phyloP scores from a whole-genome alignment of 371 early-diverging fungal species.

The Rhizopus delemar region DNA sequence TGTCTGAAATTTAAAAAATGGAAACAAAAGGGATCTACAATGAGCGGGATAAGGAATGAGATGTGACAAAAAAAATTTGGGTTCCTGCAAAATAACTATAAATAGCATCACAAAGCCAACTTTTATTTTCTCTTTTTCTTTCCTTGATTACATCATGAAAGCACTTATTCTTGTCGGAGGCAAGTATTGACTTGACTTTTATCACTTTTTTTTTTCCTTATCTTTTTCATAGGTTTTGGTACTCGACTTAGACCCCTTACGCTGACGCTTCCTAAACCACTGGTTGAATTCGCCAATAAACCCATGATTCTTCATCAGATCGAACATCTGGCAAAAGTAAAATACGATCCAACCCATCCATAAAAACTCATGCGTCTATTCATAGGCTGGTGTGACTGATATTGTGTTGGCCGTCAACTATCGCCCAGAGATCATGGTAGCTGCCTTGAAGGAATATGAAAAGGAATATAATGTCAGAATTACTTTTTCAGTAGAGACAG shows the following conservation, averaged over 20 bases:
- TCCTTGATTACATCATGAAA: conserved; percentile 67
- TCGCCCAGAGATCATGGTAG: conserved; percentile 94
- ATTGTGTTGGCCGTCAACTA: conserved; percentile 99
- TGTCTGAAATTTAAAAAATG: neutral
- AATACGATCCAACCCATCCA: neutral
- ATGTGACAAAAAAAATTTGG: neutral
- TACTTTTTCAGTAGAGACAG: conserved; percentile 95
- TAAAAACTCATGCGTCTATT: conserved; percentile 77
- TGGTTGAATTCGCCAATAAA: conserved; percentile 98
- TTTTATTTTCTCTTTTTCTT: neutral
- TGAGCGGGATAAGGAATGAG: conserved; percentile 4
- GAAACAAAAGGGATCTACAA: conserved; percentile 8
- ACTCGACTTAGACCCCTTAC: conserved; percentile 98
- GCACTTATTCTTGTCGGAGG: conserved; percentile 99
- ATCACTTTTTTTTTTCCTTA: neutral
- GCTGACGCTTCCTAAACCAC: conserved; percentile 96
- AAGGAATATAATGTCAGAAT: conserved; percentile 87
- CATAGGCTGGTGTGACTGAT: conserved; percentile 93
- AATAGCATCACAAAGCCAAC: conserved; percentile 2
- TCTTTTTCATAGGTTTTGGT: conserved; percentile 79
- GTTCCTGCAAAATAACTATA: conserved; percentile 11
- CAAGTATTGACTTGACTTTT: conserved; percentile 24
- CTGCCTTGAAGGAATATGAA: conserved; percentile 84
- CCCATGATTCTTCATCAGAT: conserved; percentile 99
- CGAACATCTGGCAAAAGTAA: conserved; percentile 92